Evolutionary conservation across 257 asterid species (phyloP).

Genomic region (Nicotiana knightiana): DNA sequence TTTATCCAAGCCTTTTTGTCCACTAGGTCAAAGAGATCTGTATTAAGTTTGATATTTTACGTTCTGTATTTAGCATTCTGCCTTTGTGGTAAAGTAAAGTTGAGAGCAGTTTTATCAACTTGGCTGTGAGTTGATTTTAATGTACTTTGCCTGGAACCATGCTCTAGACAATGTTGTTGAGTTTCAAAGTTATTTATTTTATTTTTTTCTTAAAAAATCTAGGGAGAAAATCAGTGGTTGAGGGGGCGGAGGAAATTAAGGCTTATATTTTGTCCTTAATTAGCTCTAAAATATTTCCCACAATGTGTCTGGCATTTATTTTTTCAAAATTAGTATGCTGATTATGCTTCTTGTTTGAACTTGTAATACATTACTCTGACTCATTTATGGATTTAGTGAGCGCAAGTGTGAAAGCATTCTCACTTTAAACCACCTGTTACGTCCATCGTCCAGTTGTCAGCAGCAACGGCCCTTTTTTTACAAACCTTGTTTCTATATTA

Average conservation of each 20-base stretch:
- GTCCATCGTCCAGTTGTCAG: not conserved
- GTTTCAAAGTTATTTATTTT: not conserved
- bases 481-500: not conserved
- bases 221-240: not conserved
- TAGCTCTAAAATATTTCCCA: not conserved
- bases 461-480: not conserved
- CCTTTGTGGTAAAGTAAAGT: not conserved
- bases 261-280: not conserved
- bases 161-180: not conserved
- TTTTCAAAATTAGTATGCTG: not conserved
- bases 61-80: not conserved
- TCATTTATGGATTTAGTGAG: not conserved
- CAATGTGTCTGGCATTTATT: not conserved
- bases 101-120: not conserved
- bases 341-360: not conserved
- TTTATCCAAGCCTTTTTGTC: not conserved
- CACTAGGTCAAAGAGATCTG: not conserved
- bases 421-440: not conserved
- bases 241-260: not conserved
- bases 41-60: not conserved
- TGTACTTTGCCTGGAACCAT: not conserved
- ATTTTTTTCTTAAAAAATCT: not conserved
- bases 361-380: not conserved
- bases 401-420: not conserved
- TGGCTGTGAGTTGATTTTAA: conserved; percentile 3